Evolutionary conservation across 2,329 filamentous ascomycete species (phyloP).

Genomic region (Talaromyces sp.): DNA sequence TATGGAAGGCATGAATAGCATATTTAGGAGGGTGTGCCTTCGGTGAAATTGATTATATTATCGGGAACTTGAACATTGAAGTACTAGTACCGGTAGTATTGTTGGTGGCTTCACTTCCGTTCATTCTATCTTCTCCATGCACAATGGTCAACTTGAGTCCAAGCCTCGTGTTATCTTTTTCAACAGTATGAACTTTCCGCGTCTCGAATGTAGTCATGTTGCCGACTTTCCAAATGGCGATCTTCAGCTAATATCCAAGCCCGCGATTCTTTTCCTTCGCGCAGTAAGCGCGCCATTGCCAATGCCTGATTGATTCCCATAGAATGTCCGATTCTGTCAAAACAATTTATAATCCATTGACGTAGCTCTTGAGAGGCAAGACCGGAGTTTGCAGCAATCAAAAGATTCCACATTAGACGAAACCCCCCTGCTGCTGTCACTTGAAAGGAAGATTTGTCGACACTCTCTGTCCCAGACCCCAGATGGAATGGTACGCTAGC

Average conservation of each 20-base stretch:
- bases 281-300: constrained; percentile 12
- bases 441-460: neutral
- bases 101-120: too few species aligned
- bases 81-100: too few species aligned
- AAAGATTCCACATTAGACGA: constrained; percentile 11
- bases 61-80: too few species aligned
- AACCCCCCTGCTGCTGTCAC: constrained; percentile 7
- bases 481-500: constrained; percentile 17
- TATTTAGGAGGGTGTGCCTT: too few species aligned
- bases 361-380: constrained; percentile 1
- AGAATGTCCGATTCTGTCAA: constrained; percentile 14
- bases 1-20: too few species aligned
- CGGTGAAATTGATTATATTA: too few species aligned
- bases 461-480: constrained; percentile 1
- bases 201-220: too few species aligned
- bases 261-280: constrained; percentile 3
- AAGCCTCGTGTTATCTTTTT: too few species aligned
- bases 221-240: neutral
- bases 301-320: constrained; percentile 16
- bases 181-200: too few species aligned
- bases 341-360: constrained; percentile 8
- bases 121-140: too few species aligned
- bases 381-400: constrained; percentile 12
- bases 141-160: too few species aligned
- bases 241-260: constrained; percentile 1